phyloP scores from a whole-genome alignment of 2,329 filamentous ascomycete genomes.

The Fusarium euwallaceae region DNA sequence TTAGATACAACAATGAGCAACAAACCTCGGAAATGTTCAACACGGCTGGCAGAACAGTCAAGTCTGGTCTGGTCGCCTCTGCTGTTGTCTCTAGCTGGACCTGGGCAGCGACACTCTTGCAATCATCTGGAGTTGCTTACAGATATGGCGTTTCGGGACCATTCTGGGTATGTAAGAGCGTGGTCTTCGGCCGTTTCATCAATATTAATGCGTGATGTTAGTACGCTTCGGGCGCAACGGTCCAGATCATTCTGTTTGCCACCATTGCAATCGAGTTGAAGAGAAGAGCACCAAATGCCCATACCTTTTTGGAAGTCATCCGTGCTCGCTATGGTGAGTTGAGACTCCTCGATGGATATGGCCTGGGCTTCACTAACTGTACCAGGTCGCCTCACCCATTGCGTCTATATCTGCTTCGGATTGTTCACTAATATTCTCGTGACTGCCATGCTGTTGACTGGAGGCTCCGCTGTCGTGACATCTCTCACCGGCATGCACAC shows the following conservation, averaged over 20 bases:
- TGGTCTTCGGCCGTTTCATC: not conserved
- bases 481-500: constrained; percentile 64
- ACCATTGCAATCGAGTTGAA: constrained; percentile 93
- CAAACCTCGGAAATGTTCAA: constrained; percentile 95
- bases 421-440: constrained; percentile 89
- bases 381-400: constrained; percentile 70
- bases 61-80: constrained; percentile 87
- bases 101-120: constrained; percentile 87
- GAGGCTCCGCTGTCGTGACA: constrained; percentile 73
- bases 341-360: too few relatives aligned
- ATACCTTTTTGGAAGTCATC: constrained; percentile 87
- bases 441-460: constrained; percentile 89
- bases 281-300: constrained; percentile 86
- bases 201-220: not conserved
- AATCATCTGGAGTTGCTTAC: constrained; percentile 86
- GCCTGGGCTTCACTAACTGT: not conserved
- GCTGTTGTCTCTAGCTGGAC: constrained; percentile 96
- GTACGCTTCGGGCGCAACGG: constrained; percentile 76
- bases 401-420: constrained; percentile 85
- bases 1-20: constrained; percentile 71
- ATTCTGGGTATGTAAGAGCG: constrained; percentile 56
- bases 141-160: constrained; percentile 76
- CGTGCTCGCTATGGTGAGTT: constrained; percentile 76
- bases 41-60: constrained; percentile 88
- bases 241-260: constrained; percentile 90